Evolutionary conservation across 1,139 yeast genomes (phyloP), one percentile per base, ranked within the genome.

Genomic region (Suhomyces guaymorum): DNA sequence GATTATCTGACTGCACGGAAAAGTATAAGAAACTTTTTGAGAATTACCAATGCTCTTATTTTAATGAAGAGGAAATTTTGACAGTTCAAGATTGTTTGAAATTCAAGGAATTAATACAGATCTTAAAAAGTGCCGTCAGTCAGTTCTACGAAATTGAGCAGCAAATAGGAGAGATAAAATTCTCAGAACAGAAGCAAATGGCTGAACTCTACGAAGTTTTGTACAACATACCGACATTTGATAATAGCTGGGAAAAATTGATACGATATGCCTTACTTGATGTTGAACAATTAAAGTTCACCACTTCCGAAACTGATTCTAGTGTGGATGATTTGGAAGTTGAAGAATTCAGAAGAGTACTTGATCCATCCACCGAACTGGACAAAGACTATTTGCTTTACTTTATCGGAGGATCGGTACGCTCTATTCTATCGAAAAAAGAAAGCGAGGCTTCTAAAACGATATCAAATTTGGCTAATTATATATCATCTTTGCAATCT

Each of bases 251-350:
- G 63, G 70, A 66, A 34, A 49, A 59, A 20, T 48, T 75, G 17
- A 38, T 74, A 1, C 52, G 61, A 2, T 76, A 68, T 42, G 48
- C 69, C 6, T 46, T 67, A 18, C 57, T 63, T 31, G 84, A 78
- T 48, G 39, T 65, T 3, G 65, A 75, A 0, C 57, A 74, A 1
- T 40, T 61, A 5, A 32, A 33, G 5, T 55, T 62, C 35, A 37
- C 34, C 7, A 35, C 47, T 2, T 40, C 35, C 9, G 45, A 43
- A 7, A 48, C 31, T n/a, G 42, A 34, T 3, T 28, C 38, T 4
- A 43, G 40, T 4, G 49, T 44, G 1, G 51, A 45, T 16, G 46
- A 45, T 22, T 46, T 33, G 1, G 61, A 57, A 29, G 47, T 49
- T 6, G 41, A 42, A 3, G 54, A 51, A 17, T 52, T 63, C 26